Evolutionary conservation across 2,329 filamentous ascomycete species (phyloP), one percentile per base, ranked within the genome.

Genomic region (Davidsoniella virescens): DNA sequence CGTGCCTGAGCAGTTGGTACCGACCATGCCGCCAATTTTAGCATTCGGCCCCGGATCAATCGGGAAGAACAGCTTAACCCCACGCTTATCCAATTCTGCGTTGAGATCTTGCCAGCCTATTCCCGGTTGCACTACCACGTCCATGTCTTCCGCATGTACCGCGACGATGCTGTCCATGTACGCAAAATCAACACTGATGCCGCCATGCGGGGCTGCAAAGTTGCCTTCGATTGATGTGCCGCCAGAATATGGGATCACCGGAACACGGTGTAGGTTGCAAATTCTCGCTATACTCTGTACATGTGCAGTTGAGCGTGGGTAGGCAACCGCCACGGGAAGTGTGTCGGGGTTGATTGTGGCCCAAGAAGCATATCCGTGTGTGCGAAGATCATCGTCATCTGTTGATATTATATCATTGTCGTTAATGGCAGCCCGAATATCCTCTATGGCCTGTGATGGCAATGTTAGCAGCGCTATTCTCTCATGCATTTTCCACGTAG

Each of bases 21-120:
- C 83, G 25, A 88, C 76, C 84, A 90, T 90, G 40, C 84, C 84
- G 46, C 84, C 84, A 57, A 88, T 86, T 65, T 82, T 84, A 14
- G 84, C 82, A 57, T 71, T 76, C 53, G 75, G 76, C 25, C 73
- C 84, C 10, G 88, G 88, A 59, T 95, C 88, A 10, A 94, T 80
- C 1, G 88, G 88, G 61, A 94, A 93, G 67, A 94, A 94, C 1
- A 95, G 74, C 0, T 85, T 85, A 3, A 76, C 80, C 38, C 76
- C 71, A 63, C 82, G 76, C 59, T 84, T 78, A 45, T 78, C 71
- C 43, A 80, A 62, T 57, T 76, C 67, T 56, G 82, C 78, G 59
- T 95, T 95, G 52, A 95, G 67, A 48, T 84, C 78, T 73, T 93
- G 87, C 87, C 87, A 95, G n/a, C 83, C 82, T 8, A 95, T 81